phyloP scores from a whole-genome alignment of 208 protist species.

The Leishmania tarentolae region DNA sequence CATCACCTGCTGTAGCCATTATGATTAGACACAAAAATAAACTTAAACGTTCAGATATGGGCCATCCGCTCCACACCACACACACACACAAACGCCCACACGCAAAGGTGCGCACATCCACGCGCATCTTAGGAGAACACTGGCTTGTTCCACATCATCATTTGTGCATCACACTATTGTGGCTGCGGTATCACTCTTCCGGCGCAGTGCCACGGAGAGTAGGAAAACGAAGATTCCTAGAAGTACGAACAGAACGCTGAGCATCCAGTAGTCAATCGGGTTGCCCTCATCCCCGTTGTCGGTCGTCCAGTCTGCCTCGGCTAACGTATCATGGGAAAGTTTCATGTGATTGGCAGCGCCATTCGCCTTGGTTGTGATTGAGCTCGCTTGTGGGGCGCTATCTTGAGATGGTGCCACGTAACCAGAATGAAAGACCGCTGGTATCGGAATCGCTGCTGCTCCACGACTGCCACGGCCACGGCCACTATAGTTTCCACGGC shows the following conservation, averaged over 20 bases:
- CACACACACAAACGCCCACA: not conserved
- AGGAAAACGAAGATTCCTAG: constrained; percentile 33
- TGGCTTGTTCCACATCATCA: not conserved
- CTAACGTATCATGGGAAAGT: not conserved
- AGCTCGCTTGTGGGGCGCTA: not conserved
- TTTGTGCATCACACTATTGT: not conserved
- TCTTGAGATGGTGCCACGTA: constrained; percentile 1
- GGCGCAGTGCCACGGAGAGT: constrained; percentile 20
- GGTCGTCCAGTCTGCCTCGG: constrained; percentile 13
- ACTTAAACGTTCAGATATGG: not conserved
- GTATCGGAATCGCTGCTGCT: constrained; percentile 13
- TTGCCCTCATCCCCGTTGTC: constrained; percentile 5
- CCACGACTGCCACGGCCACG: constrained; percentile 17
- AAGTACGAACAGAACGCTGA: constrained; percentile 43
- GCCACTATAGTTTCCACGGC: too few relatives aligned
- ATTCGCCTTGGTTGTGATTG: not conserved
- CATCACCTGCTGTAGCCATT: not conserved
- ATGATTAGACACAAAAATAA: constrained; percentile 6
- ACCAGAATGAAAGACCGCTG: constrained; percentile 16
- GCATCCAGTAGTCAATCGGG: constrained; percentile 9
- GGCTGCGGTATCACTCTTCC: not conserved
- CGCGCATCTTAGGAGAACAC: not conserved
- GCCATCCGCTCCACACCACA: not conserved
- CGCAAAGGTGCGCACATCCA: not conserved
- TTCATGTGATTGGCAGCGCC: constrained; percentile 11